A percentile compares a stretch with the other conserved stretches of the same genome.
Conservation (phyloP, 495 filamentous ascomycete species). For the Wilcoxina mikolae region DNA sequence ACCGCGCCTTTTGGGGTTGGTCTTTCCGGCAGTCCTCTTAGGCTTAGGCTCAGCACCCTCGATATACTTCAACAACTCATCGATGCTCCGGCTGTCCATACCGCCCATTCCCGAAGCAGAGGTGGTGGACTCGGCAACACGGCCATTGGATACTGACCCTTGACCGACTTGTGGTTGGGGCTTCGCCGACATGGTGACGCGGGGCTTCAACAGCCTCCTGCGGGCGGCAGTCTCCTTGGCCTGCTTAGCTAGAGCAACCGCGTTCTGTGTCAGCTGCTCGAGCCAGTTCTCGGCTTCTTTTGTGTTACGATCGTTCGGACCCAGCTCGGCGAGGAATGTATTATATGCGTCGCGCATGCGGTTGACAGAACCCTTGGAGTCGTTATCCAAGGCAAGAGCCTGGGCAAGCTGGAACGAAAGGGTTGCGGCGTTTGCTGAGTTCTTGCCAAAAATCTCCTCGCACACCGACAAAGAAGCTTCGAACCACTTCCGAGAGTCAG, state of each 20-base stretch:
- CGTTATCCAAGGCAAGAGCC: conserved; percentile 80
- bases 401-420: conserved; percentile 95
- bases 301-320: conserved; percentile 82
- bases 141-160: conserved; percentile 18
- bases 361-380: conserved; percentile 73
- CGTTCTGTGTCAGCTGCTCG: conserved; percentile 88
- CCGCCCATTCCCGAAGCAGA: conserved; percentile 24
- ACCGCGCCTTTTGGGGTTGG: conserved; percentile 3
- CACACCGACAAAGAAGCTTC: conserved; percentile 78
- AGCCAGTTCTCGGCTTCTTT: conserved; percentile 90
- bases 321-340: conserved; percentile 76
- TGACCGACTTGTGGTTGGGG: conserved; percentile 41
- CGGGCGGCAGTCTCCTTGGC: conserved; percentile 69
- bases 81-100: conserved; percentile 61
- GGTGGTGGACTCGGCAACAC: conserved; percentile 32
- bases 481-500: conserved; percentile 90
- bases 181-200: conserved; percentile 33
- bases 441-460: conserved; percentile 70
- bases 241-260: conserved; percentile 82
- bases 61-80: conserved; percentile 76
- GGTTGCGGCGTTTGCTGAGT: conserved; percentile 85
- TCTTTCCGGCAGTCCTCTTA: neutral
- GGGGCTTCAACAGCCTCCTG: conserved; percentile 44
- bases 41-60: conserved; percentile 40
- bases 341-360: conserved; percentile 91